Evolutionary conservation across 148 eudicot genomes (phyloP).

Genomic region (Spergularia marina): DNA sequence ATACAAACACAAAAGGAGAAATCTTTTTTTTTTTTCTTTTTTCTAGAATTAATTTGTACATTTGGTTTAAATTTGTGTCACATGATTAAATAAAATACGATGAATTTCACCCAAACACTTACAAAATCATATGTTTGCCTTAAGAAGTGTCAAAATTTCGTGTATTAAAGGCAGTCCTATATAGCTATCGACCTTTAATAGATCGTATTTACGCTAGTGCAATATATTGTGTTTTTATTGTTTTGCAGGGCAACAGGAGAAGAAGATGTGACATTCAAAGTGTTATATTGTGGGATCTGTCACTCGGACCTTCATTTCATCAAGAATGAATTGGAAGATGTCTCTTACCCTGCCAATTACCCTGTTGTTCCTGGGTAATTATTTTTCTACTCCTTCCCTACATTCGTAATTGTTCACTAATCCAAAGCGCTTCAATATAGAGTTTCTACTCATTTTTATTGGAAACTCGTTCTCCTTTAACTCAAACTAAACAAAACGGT

Average conservation of each 20-base stretch:
- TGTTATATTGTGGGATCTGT: conserved; percentile 33
- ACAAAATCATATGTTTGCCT: too few species aligned
- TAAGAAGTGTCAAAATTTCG: too few species aligned
- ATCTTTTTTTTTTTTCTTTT: neutral
- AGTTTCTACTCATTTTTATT: too few species aligned
- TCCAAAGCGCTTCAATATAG: neutral
- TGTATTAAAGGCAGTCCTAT: too few species aligned
- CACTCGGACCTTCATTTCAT: conserved; percentile 33
- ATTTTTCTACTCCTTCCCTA: neutral
- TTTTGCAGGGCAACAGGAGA: conserved; percentile 32
- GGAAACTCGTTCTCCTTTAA: too few species aligned
- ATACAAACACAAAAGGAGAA: neutral
- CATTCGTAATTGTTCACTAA: neutral
- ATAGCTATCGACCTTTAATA: too few species aligned
- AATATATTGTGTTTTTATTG: too few species aligned
- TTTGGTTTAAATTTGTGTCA: too few species aligned
- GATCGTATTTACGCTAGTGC: neutral
- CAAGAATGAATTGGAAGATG: conserved; percentile 30
- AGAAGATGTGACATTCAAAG: conserved; percentile 28
- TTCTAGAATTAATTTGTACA: too few species aligned
- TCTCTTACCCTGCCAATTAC: conserved; percentile 25
- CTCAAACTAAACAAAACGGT: too few species aligned
- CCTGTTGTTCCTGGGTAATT: conserved; percentile 30
- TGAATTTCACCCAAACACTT: too few species aligned
- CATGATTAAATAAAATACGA: too few species aligned